Evolutionary conservation across 2,329 filamentous ascomycete genomes (phyloP).

Genomic region (Penicillium thymicola): DNA sequence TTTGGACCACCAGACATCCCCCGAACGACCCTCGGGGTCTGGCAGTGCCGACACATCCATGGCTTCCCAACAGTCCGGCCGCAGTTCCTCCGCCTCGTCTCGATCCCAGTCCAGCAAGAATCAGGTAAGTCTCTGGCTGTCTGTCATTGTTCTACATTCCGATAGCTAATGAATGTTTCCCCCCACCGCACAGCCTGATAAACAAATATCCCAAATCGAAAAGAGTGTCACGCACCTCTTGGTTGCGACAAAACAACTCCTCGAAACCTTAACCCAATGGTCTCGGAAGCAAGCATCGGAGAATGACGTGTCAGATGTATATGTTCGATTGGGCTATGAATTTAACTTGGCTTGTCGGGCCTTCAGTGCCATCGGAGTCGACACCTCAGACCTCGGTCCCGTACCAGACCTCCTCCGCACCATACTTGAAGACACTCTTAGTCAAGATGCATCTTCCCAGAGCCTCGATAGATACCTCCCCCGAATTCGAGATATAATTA

Average conservation of each 20-base stretch:
- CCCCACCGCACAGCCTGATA: conserved; percentile 53
- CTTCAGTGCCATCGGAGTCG: conserved; percentile 94
- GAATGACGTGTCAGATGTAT: conserved; percentile 94
- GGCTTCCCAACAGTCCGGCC: conserved; percentile 60
- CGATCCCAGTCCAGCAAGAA: conserved; percentile 57
- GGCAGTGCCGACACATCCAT: conserved; percentile 45
- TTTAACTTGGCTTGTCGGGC: conserved; percentile 98
- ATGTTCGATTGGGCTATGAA: conserved; percentile 94
- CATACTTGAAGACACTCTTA: conserved; percentile 92
- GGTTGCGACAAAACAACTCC: conserved; percentile 93
- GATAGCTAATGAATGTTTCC: conserved; percentile 10
- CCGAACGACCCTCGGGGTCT: conserved; percentile 31
- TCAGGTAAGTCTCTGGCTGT: conserved; percentile 51
- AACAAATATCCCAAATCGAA: conserved; percentile 92
- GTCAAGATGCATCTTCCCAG: conserved; percentile 90
- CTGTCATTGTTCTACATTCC: neutral
- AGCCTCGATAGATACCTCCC: conserved; percentile 93
- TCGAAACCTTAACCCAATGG: conserved; percentile 97
- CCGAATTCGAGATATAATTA: conserved; percentile 95
- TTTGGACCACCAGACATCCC: conserved; percentile 32
- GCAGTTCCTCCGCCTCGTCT: conserved; percentile 63
- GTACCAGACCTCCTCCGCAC: conserved; percentile 86
- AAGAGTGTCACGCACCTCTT: conserved; percentile 98
- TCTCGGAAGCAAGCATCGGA: conserved; percentile 89
- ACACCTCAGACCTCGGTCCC: conserved; percentile 89